Percentiles rank a stretch among this genome's conserved stretches.
phyloP scores from a whole-genome alignment of 768 basidiomycete genomes.

The Russula earlei region DNA sequence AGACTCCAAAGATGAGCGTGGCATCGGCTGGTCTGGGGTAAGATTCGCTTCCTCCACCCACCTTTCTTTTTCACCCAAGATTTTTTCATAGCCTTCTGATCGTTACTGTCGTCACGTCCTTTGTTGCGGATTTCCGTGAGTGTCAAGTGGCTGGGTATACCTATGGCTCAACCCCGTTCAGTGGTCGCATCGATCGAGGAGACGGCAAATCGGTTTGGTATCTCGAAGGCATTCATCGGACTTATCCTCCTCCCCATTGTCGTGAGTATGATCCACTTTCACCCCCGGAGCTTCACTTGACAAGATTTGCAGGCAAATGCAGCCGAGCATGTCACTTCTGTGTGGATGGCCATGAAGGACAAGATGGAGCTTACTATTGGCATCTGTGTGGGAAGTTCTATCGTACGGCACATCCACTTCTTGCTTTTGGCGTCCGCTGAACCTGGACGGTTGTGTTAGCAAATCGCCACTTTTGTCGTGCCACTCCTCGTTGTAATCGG shows the following conservation, averaged over 20 bases:
- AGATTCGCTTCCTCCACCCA: conserved; percentile 3
- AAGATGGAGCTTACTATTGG: conserved; percentile 69
- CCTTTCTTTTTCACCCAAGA: background rate
- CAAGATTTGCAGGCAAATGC: conserved; percentile 53
- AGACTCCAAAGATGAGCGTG: conserved; percentile 53
- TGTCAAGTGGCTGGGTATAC: conserved; percentile 18
- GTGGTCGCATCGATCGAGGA: conserved; percentile 92
- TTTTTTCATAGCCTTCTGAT: conserved; percentile 43
- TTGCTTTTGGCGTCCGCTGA: background rate
- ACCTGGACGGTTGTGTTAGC: conserved; percentile 31
- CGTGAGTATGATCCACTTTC: conserved; percentile 32
- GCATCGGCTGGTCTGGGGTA: conserved; percentile 51
- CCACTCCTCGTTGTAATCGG: conserved; percentile 83
- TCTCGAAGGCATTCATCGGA: conserved; percentile 82
- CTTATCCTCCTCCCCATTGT: conserved; percentile 83
- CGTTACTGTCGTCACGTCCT: conserved; percentile 74
- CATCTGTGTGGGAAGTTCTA: conserved; percentile 74
- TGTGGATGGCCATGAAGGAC: conserved; percentile 83
- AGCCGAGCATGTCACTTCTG: conserved; percentile 76
- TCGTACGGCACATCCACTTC: conserved; percentile 37
- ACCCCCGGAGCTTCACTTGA: background rate
- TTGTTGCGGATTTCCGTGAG: conserved; percentile 82
- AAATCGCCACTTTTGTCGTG: conserved; percentile 81
- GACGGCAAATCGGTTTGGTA: conserved; percentile 67
- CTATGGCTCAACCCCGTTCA: conserved; percentile 23